Conservation (phyloP, 1,139 yeast species). For the Geotrichum restrictum region DNA sequence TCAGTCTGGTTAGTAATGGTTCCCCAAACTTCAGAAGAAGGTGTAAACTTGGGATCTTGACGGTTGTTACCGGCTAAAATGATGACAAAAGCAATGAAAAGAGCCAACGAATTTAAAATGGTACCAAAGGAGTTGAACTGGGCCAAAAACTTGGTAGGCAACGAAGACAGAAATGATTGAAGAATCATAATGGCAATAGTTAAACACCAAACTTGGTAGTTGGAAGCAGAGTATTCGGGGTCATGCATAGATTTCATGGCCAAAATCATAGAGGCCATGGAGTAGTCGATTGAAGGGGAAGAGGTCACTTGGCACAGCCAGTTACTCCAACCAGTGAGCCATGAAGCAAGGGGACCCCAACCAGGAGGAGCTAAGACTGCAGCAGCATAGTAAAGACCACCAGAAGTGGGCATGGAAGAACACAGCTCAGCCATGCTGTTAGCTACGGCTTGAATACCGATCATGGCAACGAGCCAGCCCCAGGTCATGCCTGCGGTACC, state of each 20-base stretch:
- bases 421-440: conserved; percentile 56
- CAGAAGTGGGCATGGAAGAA: conserved; percentile 62
- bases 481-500: conserved; percentile 57
- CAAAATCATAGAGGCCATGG: conserved; percentile 58
- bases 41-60: conserved; percentile 48
- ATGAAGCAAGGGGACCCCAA: conserved; percentile 53
- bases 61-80: conserved; percentile 54
- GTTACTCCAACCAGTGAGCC: conserved; percentile 60
- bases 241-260: conserved; percentile 45
- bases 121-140: conserved; percentile 55
- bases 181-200: conserved; percentile 50
- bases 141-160: conserved; percentile 56
- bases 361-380: conserved; percentile 52
- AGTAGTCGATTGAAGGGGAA: conserved; percentile 61
- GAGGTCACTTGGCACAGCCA: conserved; percentile 55
- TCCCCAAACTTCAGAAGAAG: conserved; percentile 52
- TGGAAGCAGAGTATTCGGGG: conserved; percentile 43
- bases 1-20: conserved; percentile 57
- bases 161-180: conserved; percentile 42
- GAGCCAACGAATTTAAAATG: conserved; percentile 46
- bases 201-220: conserved; percentile 51
- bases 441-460: conserved; percentile 51
- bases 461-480: conserved; percentile 57
- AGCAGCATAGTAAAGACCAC: conserved; percentile 59
- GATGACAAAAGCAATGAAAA: conserved; percentile 54